Evolutionary conservation across 2,329 filamentous ascomycete species (phyloP).

Genomic region (Mollisiaceae sp.): DNA sequence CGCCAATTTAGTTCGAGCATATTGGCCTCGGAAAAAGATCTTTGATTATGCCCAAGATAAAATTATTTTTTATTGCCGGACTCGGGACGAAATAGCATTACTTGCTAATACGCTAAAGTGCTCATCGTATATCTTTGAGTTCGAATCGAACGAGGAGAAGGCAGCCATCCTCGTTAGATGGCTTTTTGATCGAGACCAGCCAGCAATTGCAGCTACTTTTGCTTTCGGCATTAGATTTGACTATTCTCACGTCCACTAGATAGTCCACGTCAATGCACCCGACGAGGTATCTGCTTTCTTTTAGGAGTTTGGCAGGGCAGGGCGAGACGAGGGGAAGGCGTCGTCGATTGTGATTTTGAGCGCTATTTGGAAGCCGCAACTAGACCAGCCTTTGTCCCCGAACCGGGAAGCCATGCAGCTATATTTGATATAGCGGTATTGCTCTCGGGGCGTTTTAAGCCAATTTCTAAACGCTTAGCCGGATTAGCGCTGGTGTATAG

Average conservation of each 20-base stretch:
- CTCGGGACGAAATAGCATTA: slow-evolving; percentile 14
- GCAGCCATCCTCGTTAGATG: slow-evolving; percentile 17
- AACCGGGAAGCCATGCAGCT: slow-evolving; percentile 24
- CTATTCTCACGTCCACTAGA: slow-evolving; percentile 11
- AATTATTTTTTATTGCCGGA: slow-evolving; percentile 29
- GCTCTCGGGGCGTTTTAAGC: slow-evolving; percentile 21
- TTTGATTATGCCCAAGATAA: slow-evolving; percentile 23
- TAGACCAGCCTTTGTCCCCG: background rate
- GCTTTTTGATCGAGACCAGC: slow-evolving; percentile 15
- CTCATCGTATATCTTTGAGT: slow-evolving; percentile 12
- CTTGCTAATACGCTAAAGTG: slow-evolving; percentile 18
- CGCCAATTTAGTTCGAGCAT: slow-evolving; percentile 18
- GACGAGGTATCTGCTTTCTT: slow-evolving; percentile 20
- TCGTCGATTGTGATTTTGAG: slow-evolving; percentile 23
- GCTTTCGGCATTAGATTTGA: slow-evolving; percentile 19
- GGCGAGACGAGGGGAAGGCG: slow-evolving; percentile 13
- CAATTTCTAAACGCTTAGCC: slow-evolving; percentile 24
- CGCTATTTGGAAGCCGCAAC: slow-evolving; percentile 3
- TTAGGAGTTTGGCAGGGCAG: slow-evolving; percentile 20
- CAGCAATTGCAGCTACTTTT: slow-evolving; percentile 20
- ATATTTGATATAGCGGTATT: slow-evolving; percentile 22
- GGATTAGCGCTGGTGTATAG: slow-evolving; percentile 25
- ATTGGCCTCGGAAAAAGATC: slow-evolving; percentile 16
- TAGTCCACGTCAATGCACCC: slow-evolving; percentile 19
- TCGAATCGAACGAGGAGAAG: slow-evolving; percentile 19